Base-by-base conservation (phyloP, 768 basidiomycete species). In the Kwoniella sp. region DNA sequence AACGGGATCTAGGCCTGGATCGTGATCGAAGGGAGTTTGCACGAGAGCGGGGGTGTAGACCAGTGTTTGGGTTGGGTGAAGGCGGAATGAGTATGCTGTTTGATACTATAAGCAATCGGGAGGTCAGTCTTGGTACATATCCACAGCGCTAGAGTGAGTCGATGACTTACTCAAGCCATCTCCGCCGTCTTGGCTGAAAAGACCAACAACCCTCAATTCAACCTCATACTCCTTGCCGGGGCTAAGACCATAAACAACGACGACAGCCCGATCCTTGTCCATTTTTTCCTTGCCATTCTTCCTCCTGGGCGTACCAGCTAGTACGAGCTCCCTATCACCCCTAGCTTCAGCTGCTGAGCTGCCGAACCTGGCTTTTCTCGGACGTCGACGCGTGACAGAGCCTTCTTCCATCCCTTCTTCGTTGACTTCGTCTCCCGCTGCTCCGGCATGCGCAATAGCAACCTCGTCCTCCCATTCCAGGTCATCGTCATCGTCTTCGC, bases 141-240 rank as follows among this genome's bases (percentile, higher is more conserved):
- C n/a, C n/a, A n/a, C n/a, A n/a, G n/a, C 34, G 34, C 34, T 37
- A 37, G n/a, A 55, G 54, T 13, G 17, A 2, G 28, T n/a, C 26
- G 51, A 53, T 37, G 34, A 67, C 74, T 67, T 48, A 77, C 76
- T 65, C 13, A 70, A 8, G 12, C 67, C 56, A 28, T 73, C 74
- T 22, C 62, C 38, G 47, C 67, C 72, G 59, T 72, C 68, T 31
- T 61, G 56, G 26, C 69, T 66, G 29, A 65, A 66, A 54, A 75
- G 47, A 15, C 77, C 86, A 4, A 89, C 87, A 28, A 94, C 84
- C 1, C 85, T 88, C 12, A 96, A 83, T 73, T 93, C 90, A 57
- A 96, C 88, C 73, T 96, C 92, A 73, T 96, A 96, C 76, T 91
- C 90, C 61, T 90, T 85, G 1, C 90, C 90, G 2, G 92, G 93